Base-by-base conservation (phyloP, 75 land plant species). In the Cryptomeria japonica region DNA sequence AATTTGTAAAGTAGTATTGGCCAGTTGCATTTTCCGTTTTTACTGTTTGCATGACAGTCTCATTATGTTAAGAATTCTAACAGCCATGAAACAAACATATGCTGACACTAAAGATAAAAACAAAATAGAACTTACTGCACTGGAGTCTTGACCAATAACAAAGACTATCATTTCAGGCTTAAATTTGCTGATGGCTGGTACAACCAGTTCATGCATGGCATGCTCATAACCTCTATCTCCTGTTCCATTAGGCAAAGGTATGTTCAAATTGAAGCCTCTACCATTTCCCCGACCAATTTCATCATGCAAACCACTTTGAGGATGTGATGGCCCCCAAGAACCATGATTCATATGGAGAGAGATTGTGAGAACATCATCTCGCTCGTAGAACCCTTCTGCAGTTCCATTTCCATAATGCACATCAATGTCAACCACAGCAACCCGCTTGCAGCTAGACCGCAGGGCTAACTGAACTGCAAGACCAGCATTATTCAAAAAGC, bases 281-380 rank as follows among this genome's bases (percentile, higher is more conserved):
- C 99, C 99, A 39, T 80, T 78, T 15, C 95, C 97, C 87, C 89
- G 91, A 86, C 99, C 99, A 75, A 93, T 87, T 90, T 95, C 97
- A 89, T 95, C 93, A 14, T 94, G 85, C 28, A 91, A 86, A 13
- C 97, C 95, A 80, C 86, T 91, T 83, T 97, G 98, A 1, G 94
- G 96, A 90, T 97, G 96, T 7, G 99, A 97, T 3, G 94, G 90
- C 31, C 98, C 99, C 99, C 99, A 97, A 2, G 95, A 92, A 61
- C 99, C 97, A 86, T 97, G 99, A 88, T 96, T 92, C 99, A 97
- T 97, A 87, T 97, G 99, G 31, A 97, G 94, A 42, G 99, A 97
- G 42, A 97, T 88, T 19, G 99, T 96, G 37, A 96, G 92, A 58
- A 96, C 99, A 61, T 93, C 90, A 77, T 94, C 88, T 19, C 95